Percentiles rank a stretch among this genome's conserved stretches.
Evolutionary conservation across 495 filamentous ascomycete genomes (phyloP).

Genomic region (Aspergillus asperescens): DNA sequence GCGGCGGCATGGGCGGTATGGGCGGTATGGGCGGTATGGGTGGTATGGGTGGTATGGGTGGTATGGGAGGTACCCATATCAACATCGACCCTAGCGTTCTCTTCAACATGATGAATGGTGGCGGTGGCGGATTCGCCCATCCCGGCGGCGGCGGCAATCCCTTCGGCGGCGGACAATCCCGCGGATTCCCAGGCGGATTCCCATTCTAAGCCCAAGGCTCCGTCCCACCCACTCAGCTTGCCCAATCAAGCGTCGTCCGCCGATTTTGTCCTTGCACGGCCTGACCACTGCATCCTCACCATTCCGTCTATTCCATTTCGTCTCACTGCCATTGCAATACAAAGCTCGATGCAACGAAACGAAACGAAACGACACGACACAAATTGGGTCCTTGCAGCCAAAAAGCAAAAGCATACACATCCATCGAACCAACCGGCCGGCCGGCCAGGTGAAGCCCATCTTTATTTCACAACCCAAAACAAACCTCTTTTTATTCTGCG

Average conservation of each 20-base stretch:
- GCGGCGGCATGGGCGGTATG: slow-evolving; percentile 54
- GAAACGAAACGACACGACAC: not conserved
- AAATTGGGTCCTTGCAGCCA: not conserved
- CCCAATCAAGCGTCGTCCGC: not conserved
- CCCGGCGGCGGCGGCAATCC: slow-evolving; percentile 46
- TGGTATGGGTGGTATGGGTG: slow-evolving; percentile 53
- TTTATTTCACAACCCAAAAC: too few relatives aligned
- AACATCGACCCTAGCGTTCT: slow-evolving; percentile 53
- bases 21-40: slow-evolving; percentile 46
- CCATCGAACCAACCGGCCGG: not conserved
- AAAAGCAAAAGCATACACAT: not conserved
- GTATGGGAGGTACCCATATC: slow-evolving; percentile 46
- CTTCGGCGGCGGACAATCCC: slow-evolving; percentile 31
- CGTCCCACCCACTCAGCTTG: not conserved
- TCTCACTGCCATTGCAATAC: not conserved
- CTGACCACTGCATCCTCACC: not conserved
- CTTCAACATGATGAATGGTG: slow-evolving; percentile 53
- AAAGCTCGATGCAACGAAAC: not conserved
- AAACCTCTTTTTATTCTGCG: not conserved
- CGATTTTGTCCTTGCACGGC: not conserved
- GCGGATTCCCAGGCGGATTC: slow-evolving; percentile 42
- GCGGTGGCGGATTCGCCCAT: slow-evolving; percentile 37
- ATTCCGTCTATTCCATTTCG: not conserved
- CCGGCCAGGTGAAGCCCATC: not conserved
- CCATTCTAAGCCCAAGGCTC: slow-evolving; percentile 33